Evolutionary conservation across 2,329 filamentous ascomycete genomes (phyloP).

Genomic region (Diaporthe sp.): DNA sequence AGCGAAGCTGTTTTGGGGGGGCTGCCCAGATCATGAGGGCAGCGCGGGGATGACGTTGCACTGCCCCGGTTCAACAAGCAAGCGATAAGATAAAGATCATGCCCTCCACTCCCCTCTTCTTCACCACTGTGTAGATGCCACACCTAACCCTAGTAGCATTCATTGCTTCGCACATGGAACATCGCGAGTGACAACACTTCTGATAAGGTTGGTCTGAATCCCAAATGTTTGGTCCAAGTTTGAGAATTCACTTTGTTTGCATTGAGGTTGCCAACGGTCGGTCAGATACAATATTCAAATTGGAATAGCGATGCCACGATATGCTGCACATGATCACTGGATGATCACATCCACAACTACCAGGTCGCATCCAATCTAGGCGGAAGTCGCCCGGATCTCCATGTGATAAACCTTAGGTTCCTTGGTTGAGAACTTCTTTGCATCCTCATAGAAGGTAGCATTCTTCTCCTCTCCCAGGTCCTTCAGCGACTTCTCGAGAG

Average conservation of each 20-base stretch:
- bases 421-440: slow-evolving; percentile 24
- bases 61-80: background rate
- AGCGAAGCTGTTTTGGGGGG: background rate
- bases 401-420: slow-evolving; percentile 21
- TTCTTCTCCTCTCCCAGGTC: slow-evolving; percentile 24
- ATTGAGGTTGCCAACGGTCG: background rate
- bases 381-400: slow-evolving; percentile 18
- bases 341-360: background rate
- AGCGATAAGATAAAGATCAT: slow-evolving; percentile 4
- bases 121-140: background rate
- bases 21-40: slow-evolving; percentile 7
- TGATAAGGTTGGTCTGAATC: background rate
- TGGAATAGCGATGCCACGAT: background rate
- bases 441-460: slow-evolving; percentile 11
- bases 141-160: slow-evolving; percentile 3
- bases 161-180: background rate
- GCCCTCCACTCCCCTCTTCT: background rate
- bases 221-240: slow-evolving; percentile 1
- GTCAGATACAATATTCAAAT: background rate
- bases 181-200: background rate
- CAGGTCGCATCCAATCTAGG: background rate
- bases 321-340: background rate
- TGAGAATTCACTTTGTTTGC: background rate
- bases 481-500: slow-evolving; percentile 22
- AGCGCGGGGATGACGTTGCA: slow-evolving; percentile 23